phyloP scores from a whole-genome alignment of 768 basidiomycete species.

The Suillus hirtellus region DNA sequence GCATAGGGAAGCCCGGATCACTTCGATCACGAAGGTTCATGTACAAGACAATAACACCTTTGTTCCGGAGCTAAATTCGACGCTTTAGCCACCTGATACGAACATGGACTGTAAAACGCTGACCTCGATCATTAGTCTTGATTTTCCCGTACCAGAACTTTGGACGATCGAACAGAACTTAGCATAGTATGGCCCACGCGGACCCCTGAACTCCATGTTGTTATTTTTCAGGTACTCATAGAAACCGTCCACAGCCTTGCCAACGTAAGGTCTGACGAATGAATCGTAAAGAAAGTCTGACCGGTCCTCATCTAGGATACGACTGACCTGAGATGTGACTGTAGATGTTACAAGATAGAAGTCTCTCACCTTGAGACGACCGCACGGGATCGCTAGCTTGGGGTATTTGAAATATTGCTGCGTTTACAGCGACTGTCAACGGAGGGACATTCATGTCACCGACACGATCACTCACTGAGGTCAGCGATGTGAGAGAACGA shows the following conservation, averaged over 20 bases:
- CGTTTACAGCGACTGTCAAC: neutral
- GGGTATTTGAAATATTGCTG: neutral
- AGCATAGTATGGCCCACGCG: slow-evolving; percentile 5
- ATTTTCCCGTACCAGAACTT: slow-evolving; percentile 25
- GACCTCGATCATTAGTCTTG: slow-evolving; percentile 17
- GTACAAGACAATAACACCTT: slow-evolving; percentile 19
- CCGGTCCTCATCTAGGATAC: neutral
- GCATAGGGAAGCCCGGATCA: slow-evolving; percentile 17
- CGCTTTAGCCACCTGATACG: neutral
- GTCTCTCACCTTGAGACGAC: neutral
- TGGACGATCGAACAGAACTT: slow-evolving; percentile 19
- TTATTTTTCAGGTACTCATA: slow-evolving; percentile 20
- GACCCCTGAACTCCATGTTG: slow-evolving; percentile 1
- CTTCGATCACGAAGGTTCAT: slow-evolving; percentile 15
- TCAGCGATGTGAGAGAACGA: neutral
- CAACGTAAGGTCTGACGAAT: slow-evolving; percentile 8
- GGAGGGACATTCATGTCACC: neutral
- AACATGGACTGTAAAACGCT: neutral
- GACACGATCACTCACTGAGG: neutral
- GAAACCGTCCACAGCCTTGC: slow-evolving; percentile 18
- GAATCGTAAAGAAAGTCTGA: neutral
- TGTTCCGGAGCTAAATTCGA: slow-evolving; percentile 12
- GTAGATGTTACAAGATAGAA: neutral
- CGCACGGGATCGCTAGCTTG: too few relatives aligned
- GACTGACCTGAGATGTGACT: neutral